Base-by-base conservation (phyloP, 768 basidiomycete genomes). In the Podaxis pistillaris region DNA sequence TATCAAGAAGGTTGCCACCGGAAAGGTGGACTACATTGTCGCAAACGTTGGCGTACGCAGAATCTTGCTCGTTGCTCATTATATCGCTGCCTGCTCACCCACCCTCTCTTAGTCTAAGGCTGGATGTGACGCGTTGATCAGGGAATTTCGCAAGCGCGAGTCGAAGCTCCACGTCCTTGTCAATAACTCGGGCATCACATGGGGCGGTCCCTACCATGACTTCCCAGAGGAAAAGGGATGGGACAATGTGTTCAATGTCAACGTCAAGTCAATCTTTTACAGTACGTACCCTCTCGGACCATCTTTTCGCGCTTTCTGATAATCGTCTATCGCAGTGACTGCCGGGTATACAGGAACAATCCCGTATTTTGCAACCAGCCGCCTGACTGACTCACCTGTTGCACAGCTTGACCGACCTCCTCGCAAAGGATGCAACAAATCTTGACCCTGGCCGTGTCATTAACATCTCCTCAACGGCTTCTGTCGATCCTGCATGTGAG, bases 201-300 rank as follows among this genome's bases (percentile, higher is more conserved):
- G 91, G 92, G 91, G 90, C 17, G 85, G 87, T 7, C 80, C 85
- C 0, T 91, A 81, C 70, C 76, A 83, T 9, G 80, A 87, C 66
- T 84, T 90, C 64, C 91, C 91, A 0, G 92, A 94, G 73, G 86
- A 86, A 66, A 87, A 86, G 66, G 93, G 93, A 1, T 94, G 93
- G 93, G 92, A 94, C 66, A 87, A 88, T 38, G 79, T 94, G 41
- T 83, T 94, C 71, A 83, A 85, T 22, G 84, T 94, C 40, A 95
- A 95, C 69, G 91, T 95, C 56, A 95, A 94, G 77, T 86, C 86
- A 63, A 79, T 90, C 47, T 94, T 91, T 68, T 95, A 93, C 75
- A 79, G 90, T 92, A 64, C 63, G 87, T 72, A 2, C 8, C 7
- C 15, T 26, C 46, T 19, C 62, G 11, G 22, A 58, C 33, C 11